Conservation (phyloP, 2,329 filamentous ascomycete species). For the Trichoderma guizhouense region DNA sequence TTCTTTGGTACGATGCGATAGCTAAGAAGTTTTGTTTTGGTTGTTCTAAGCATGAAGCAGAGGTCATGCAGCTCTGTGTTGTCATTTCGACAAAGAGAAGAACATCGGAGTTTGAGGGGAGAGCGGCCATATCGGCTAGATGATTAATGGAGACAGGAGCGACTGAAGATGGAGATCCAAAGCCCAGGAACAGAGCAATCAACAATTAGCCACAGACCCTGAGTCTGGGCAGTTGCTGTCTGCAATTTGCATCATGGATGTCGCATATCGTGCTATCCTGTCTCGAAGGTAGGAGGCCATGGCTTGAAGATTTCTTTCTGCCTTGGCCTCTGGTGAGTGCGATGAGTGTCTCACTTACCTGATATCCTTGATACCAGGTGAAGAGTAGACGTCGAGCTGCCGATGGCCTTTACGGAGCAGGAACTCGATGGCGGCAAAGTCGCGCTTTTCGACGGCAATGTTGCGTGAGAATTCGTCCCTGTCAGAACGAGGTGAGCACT, state of each 20-base stretch:
- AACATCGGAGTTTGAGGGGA: not conserved
- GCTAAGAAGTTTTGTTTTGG: slow-evolving; percentile 14
- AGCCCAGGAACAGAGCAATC: not conserved
- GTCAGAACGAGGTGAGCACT: not conserved
- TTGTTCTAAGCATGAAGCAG: slow-evolving; percentile 3
- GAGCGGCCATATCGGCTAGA: not conserved
- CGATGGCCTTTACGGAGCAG: slow-evolving; percentile 75
- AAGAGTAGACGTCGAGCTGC: slow-evolving; percentile 79
- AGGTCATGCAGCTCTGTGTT: not conserved
- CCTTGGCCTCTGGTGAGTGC: not conserved
- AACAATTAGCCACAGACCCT: not conserved
- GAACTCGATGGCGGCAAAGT: slow-evolving; percentile 84
- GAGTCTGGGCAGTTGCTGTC: not conserved
- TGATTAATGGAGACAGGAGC: not conserved
- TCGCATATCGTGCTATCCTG: no score
- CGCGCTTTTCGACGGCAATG: slow-evolving; percentile 68
- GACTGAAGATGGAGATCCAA: not conserved
- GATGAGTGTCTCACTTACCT: slow-evolving; percentile 28
- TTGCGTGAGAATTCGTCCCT: slow-evolving; percentile 77
- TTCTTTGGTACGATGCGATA: slow-evolving; percentile 18
- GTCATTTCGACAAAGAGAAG: not conserved
- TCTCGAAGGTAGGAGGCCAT: not conserved
- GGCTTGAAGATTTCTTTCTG: not conserved
- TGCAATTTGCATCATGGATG: not conserved
- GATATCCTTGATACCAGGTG: slow-evolving; percentile 76